Conservation (phyloP, 306 rosid genomes). For the Ziziphus jujuba region DNA sequence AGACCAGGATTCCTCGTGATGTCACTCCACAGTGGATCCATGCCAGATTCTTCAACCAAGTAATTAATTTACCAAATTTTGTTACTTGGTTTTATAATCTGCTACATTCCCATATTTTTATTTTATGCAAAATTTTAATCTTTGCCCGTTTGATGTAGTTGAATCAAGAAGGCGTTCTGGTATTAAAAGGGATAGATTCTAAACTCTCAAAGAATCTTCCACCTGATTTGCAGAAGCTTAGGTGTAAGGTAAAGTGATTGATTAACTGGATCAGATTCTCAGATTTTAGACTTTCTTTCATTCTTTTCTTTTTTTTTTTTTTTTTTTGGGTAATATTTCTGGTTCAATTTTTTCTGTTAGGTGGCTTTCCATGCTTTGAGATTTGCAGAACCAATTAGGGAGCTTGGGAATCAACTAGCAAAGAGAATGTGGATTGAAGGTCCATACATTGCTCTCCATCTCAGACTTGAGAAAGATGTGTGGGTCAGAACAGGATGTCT, state of each 20-base stretch:
- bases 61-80: slow-evolving; percentile 3
- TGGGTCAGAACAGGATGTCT: slow-evolving; percentile 64
- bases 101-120: neutral
- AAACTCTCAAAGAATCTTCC: slow-evolving; percentile 64
- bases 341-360: slow-evolving; percentile 28
- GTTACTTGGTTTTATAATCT: neutral
- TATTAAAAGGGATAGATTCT: slow-evolving; percentile 56
- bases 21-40: slow-evolving; percentile 55
- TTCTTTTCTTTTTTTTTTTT: neutral
- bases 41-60: slow-evolving; percentile 39
- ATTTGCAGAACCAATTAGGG: slow-evolving; percentile 46
- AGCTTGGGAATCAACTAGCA: slow-evolving; percentile 44
- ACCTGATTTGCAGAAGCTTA: slow-evolving; percentile 55
- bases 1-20: slow-evolving; percentile 42
- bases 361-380: slow-evolving; percentile 60
- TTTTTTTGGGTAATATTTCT: no score
- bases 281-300: neutral
- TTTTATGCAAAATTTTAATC: neutral
- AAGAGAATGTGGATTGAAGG: slow-evolving; percentile 68
- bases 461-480: slow-evolving; percentile 59
- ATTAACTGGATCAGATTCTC: neutral
- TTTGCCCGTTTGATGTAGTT: slow-evolving; percentile 25
- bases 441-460: slow-evolving; percentile 54
- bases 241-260: slow-evolving; percentile 42
- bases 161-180: slow-evolving; percentile 43